A percentile compares a stretch with the other conserved stretches of the same genome.
phyloP scores from a whole-genome alignment of 345 rosid species.

The Populus ilicifolia region DNA sequence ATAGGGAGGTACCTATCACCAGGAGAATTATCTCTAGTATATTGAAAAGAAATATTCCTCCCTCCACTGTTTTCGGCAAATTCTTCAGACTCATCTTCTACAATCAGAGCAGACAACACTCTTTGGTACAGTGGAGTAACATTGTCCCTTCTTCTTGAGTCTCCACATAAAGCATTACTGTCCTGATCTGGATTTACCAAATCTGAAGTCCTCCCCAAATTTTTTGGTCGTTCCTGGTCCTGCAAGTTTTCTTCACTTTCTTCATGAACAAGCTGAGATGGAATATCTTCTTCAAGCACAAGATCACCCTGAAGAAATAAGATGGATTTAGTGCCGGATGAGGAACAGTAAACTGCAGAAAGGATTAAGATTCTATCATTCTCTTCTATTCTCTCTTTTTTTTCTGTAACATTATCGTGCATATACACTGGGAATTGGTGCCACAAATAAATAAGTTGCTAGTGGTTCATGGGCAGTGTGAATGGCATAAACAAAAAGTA shows the following conservation, averaged over 20 bases:
- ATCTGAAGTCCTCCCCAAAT: slow-evolving; percentile 7
- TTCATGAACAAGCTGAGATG: slow-evolving; percentile 21
- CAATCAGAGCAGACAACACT: slow-evolving; percentile 50
- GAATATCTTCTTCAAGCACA: slow-evolving; percentile 23
- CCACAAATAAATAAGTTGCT: background rate
- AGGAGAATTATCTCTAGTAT: slow-evolving; percentile 19
- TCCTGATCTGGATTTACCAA: slow-evolving; percentile 18
- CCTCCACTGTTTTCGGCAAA: slow-evolving; percentile 32
- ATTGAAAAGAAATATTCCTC: slow-evolving; percentile 24
- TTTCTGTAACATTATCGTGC: background rate
- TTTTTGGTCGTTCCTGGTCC: slow-evolving; percentile 17
- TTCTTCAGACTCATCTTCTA: slow-evolving; percentile 46
- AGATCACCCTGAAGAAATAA: slow-evolving; percentile 25
- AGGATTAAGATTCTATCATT: background rate
- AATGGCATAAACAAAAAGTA: background rate
- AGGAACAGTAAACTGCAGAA: slow-evolving; percentile 1
- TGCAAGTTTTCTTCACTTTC: slow-evolving; percentile 23
- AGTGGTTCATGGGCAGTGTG: background rate
- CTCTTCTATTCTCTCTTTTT: background rate
- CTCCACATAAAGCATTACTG: slow-evolving; percentile 18
- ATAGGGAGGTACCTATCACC: slow-evolving; percentile 12
- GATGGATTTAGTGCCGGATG: slow-evolving; percentile 2
- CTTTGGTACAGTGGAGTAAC: slow-evolving; percentile 51
- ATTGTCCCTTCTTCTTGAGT: slow-evolving; percentile 20
- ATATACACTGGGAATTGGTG: too few species aligned